Evolutionary conservation across 2,329 filamentous ascomycete species (phyloP).

Genomic region (Ophiostoma sp.): DNA sequence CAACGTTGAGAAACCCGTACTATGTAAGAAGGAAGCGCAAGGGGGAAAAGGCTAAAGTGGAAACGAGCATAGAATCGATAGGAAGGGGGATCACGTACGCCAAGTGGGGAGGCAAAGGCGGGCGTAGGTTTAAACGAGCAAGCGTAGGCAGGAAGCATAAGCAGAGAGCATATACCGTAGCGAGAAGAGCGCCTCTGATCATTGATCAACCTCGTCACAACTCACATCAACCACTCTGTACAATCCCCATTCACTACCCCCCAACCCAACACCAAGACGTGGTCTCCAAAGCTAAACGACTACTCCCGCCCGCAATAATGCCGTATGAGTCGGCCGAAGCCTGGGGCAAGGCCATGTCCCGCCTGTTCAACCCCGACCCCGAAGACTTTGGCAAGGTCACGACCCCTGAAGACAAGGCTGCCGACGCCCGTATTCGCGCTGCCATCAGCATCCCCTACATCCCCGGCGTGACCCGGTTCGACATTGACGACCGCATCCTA

Average conservation of each 20-base stretch:
- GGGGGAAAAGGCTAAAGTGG: neutral
- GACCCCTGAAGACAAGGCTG: conserved; percentile 13
- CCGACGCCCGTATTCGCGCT: conserved; percentile 7
- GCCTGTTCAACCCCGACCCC: conserved; percentile 20
- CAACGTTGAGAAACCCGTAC: no score
- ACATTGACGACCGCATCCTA: conserved; percentile 35
- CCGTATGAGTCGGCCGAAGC: conserved; percentile 67
- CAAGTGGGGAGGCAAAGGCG: neutral
- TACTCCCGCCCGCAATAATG: conserved; percentile 35
- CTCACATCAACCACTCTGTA: neutral
- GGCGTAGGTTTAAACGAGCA: neutral
- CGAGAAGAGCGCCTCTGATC: neutral
- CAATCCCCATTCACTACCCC: neutral
- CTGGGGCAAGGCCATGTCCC: conserved; percentile 40
- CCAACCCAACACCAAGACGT: neutral
- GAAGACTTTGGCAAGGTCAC: neutral
- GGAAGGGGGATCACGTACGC: neutral
- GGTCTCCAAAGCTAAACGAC: neutral
- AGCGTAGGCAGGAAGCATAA: neutral
- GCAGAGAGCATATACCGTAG: neutral
- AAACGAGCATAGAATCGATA: neutral
- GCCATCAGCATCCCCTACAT: conserved; percentile 59
- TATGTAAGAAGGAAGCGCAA: no score
- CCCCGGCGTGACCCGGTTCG: conserved; percentile 58
- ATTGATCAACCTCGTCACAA: neutral